Evolutionary conservation across 2,329 filamentous ascomycete species (phyloP), one percentile per base, ranked within the genome.

Genomic region (Arthrinium phaeospermum): DNA sequence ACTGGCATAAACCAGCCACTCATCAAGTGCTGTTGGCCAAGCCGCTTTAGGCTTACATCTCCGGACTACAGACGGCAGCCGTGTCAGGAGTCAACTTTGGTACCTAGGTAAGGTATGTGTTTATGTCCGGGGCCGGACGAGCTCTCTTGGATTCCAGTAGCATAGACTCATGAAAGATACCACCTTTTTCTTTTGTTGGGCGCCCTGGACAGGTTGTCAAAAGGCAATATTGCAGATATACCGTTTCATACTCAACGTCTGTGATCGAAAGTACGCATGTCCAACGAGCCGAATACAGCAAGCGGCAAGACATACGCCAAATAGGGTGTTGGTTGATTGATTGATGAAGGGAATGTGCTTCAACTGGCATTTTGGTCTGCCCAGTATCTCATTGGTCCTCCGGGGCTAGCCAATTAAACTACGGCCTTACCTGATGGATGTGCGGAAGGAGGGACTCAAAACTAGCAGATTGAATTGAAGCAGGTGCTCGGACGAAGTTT

Each of bases 401-500:
- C 45, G 45, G 45, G 16, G 45, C 45, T 46, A 46, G 19, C 14
- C 45, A 46, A 46, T 22, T 46, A 19, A 46, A 46, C 45, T 46
- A 19, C 49, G 49, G 13, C 49, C 49, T 51, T 51, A 13, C 49
- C 27, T 53, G 30, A 37, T 3, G 53, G 53, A 37, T 37, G 53
- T 61, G 53, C 30, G 53, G 53, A 61, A 37, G 53, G 30, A 61
- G 30, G 53, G 53, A n/a, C 12, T 57, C 13, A 30, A 22, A 16
- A n/a, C 16, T 61, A 22, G 30, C 19, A 41, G 8, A 41, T 41
- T 41, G 57, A n/a, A 64, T 4, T 22, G 34, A 64, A 10, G 19
- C 57, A 64, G 57, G 57, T 41, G 57, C 57, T 64, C 57, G 57
- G 57, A 14, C 57, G 57, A 14, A 37, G 57, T 41, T 64, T 41